phyloP scores from a whole-genome alignment of 768 basidiomycete genomes.

The Leccinum truebloodii region DNA sequence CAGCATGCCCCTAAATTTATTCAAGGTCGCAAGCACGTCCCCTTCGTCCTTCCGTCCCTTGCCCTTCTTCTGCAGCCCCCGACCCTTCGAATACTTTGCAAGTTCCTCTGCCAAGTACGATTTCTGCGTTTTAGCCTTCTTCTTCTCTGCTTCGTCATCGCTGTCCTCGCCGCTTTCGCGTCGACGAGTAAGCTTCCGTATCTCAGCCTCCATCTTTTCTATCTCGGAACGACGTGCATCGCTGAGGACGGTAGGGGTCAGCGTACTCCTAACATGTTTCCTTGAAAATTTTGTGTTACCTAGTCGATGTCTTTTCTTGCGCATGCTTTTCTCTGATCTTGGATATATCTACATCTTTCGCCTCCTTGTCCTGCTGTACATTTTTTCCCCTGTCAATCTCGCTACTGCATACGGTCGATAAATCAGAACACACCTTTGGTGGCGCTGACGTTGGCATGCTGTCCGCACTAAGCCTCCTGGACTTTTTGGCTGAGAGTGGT shows the following conservation, averaged over 20 bases:
- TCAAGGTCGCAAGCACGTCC: conserved; percentile 67
- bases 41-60: conserved; percentile 70
- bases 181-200: conserved; percentile 71
- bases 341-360: conserved; percentile 50
- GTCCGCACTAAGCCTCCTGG: not conserved
- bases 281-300: conserved; percentile 39
- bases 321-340: conserved; percentile 78
- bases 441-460: not conserved
- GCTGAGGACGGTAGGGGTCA: conserved; percentile 36
- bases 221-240: conserved; percentile 73
- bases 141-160: conserved; percentile 58
- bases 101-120: conserved; percentile 82
- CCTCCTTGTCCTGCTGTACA: conserved; percentile 6
- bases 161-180: conserved; percentile 59
- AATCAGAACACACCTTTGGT: conserved; percentile 19
- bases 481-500: conserved; percentile 2
- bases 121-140: conserved; percentile 57
- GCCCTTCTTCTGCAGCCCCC: conserved; percentile 55
- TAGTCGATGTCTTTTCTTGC: conserved; percentile 61
- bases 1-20: conserved; percentile 71
- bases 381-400: not conserved
- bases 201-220: conserved; percentile 85
- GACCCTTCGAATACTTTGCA: conserved; percentile 72
- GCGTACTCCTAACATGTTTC: not conserved
- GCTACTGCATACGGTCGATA: not conserved